A percentile compares a stretch with the other conserved stretches of the same genome.
These are phyloP conservation scores for Claviceps purpurea DNA, from an alignment of 2,329 filamentous ascomycete species.

Conservation along the genomic window DNA sequence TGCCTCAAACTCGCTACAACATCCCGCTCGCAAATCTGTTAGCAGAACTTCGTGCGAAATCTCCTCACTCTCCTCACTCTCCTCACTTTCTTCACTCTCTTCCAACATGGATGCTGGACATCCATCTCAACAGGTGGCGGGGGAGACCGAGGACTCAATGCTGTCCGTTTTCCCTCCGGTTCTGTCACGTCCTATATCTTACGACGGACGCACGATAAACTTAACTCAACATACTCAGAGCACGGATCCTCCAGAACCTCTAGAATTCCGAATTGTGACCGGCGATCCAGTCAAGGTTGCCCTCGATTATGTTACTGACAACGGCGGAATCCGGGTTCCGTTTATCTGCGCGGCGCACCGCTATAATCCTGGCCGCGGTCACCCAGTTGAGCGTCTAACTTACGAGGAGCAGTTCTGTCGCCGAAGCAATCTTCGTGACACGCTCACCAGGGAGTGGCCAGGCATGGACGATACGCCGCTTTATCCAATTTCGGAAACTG, in stretches of 20 bases:
- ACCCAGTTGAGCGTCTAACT: slow-evolving; percentile 47
- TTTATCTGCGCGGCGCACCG: slow-evolving; percentile 66
- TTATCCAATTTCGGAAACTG: slow-evolving; percentile 59
- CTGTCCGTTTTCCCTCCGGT: slow-evolving; percentile 53
- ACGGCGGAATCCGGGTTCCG: slow-evolving; percentile 36
- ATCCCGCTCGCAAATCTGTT: too few relatives aligned
- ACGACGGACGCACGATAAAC: slow-evolving; percentile 35
- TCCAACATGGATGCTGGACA: slow-evolving; percentile 29
- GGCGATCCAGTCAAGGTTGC: slow-evolving; percentile 49
- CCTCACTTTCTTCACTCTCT: not conserved
- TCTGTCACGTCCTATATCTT: slow-evolving; percentile 44
- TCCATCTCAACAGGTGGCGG: slow-evolving; percentile 36
- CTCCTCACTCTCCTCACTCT: too few relatives aligned
- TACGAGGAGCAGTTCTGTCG: slow-evolving; percentile 57
- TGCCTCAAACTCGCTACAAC: too few relatives aligned
- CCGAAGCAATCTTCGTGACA: slow-evolving; percentile 58
- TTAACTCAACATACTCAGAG: slow-evolving; percentile 22
- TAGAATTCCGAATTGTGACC: slow-evolving; percentile 35
- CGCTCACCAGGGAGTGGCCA: slow-evolving; percentile 47
- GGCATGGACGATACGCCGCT: slow-evolving; percentile 32
- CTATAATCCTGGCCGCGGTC: slow-evolving; percentile 64
- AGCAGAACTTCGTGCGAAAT: too few relatives aligned
- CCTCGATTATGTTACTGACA: slow-evolving; percentile 37
- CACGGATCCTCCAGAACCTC: slow-evolving; percentile 31
- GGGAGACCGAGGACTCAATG: slow-evolving; percentile 60